Evolutionary conservation across 352 stramenopile species (phyloP), one percentile per base, ranked within the genome.

Genomic region (Pythium apleroticum): DNA sequence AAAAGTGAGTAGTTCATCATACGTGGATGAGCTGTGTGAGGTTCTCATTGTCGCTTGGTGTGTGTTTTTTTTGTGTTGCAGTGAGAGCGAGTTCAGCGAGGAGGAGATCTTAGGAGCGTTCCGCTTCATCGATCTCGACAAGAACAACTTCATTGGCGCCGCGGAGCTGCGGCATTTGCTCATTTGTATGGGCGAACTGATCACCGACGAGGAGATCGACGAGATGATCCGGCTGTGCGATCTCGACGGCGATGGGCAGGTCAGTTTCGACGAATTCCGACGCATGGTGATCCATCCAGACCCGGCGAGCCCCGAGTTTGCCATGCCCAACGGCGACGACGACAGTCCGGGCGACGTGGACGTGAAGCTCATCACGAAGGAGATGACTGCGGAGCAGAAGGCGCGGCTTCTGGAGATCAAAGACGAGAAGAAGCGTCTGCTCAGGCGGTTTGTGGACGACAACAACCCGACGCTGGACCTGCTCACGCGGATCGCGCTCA

Each of bases 101-200:
- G 88, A 96, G 43, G 94, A 98, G 54, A 97, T 98, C 49, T 65
- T 93, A 12, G 76, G 80, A 2, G 91, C 92, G 1, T 98, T 98
- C 63, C 67, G 82, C 37, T 97, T 97, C 50, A 76, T 98, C 24
- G 95, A 98, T 69, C 66, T 98, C 15, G 95, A 98, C 70, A 91
- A 93, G 20, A 98, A 98, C 78, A 84, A 82, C 14, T 97, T 96
- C 68, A 93, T 98, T 48, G 90, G 93, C 14, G 92, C 94, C 19
- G 81, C 89, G 1, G 95, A 98, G 64, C 80, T 98, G 10, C 83
- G 92, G 0, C 95, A 98, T 67, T 83, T 98, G 53, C 75, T 98
- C 1, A 93, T 98, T 37, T 98, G 94, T 68, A 98, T 98, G 93
- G 95, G 95, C 31, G 93, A 98, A 69, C 84, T 98, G 46, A 94